Evolutionary conservation across 140 eudicot species (phyloP).

Genomic region (Anethum foeniculum): DNA sequence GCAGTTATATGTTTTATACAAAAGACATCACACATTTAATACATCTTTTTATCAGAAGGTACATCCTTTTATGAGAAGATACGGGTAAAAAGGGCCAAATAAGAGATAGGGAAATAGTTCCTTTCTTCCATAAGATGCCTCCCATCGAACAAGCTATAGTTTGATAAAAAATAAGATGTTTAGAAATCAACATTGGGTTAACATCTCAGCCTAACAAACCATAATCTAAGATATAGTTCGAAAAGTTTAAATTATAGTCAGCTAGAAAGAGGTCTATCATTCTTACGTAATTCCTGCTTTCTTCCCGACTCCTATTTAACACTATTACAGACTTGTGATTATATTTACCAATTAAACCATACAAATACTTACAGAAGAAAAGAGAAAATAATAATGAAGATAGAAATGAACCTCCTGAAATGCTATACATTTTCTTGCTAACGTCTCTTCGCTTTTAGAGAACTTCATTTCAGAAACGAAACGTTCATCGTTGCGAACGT

Average conservation of each 20-base stretch:
- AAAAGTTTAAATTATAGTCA: not conserved
- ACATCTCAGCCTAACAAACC: not conserved
- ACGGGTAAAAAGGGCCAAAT: not conserved
- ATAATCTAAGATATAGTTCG: not conserved
- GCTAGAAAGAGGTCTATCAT: not conserved
- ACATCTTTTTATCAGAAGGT: not conserved
- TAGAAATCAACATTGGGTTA: not conserved
- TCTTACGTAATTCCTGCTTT: not conserved
- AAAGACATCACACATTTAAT: not conserved
- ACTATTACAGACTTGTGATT: not conserved
- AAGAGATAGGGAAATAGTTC: not conserved
- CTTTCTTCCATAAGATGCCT: not conserved
- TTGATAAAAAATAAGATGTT: not conserved
- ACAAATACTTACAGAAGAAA: not conserved
- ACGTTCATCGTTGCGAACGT: conserved; percentile 79
- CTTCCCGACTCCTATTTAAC: not conserved
- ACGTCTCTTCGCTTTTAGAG: conserved; percentile 90
- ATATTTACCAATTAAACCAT: not conserved
- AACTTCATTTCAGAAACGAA: conserved; percentile 95
- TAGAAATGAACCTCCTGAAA: conserved; percentile 72
- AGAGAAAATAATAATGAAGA: not conserved
- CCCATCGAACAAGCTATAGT: not conserved
- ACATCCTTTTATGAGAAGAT: too few relatives aligned
- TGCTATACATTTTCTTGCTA: conserved; percentile 64
- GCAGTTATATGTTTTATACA: not conserved